Percentiles rank a stretch among this genome's conserved stretches.
Evolutionary conservation across 1,284 basidiomycete genomes (phyloP).

Genomic region (Sanghuangporus weigelae): DNA sequence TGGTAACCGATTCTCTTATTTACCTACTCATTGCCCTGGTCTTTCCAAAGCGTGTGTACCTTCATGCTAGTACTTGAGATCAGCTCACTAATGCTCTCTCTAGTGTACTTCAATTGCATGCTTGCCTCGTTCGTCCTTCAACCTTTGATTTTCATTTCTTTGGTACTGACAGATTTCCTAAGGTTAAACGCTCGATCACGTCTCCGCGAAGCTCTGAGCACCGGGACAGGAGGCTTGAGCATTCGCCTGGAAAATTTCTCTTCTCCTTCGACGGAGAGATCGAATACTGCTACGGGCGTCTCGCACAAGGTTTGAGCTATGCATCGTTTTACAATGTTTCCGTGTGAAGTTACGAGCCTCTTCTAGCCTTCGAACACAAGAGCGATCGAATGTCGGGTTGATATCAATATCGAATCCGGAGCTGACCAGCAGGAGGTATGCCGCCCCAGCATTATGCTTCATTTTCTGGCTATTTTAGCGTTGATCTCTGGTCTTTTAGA

Average conservation of each 20-base stretch:
- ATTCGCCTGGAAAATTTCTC: neutral
- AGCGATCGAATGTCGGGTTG: neutral
- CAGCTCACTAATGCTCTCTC: neutral
- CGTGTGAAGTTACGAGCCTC: neutral
- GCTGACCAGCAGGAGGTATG: neutral
- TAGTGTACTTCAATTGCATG: neutral
- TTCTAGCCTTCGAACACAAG: neutral
- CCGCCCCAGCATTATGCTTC: too few relatives aligned
- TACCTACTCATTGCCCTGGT: conserved; percentile 7
- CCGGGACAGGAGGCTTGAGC: neutral
- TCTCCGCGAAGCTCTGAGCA: neutral
- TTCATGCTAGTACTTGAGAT: neutral
- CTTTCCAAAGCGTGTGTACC: neutral
- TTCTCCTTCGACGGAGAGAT: neutral
- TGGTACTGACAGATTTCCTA: neutral
- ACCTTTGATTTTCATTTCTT: neutral
- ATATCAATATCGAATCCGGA: neutral
- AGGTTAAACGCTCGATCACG: neutral
- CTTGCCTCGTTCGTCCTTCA: neutral
- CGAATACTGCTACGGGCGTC: neutral
- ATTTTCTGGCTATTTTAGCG: too few relatives aligned
- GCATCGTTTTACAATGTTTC: neutral
- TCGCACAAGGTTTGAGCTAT: neutral
- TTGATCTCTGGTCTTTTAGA: too few relatives aligned
- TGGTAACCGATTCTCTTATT: conserved; percentile 8